Evolutionary conservation across 257 asterid species (phyloP), one percentile per base, ranked within the genome.

Genomic region (Primulina huaijiensis): DNA sequence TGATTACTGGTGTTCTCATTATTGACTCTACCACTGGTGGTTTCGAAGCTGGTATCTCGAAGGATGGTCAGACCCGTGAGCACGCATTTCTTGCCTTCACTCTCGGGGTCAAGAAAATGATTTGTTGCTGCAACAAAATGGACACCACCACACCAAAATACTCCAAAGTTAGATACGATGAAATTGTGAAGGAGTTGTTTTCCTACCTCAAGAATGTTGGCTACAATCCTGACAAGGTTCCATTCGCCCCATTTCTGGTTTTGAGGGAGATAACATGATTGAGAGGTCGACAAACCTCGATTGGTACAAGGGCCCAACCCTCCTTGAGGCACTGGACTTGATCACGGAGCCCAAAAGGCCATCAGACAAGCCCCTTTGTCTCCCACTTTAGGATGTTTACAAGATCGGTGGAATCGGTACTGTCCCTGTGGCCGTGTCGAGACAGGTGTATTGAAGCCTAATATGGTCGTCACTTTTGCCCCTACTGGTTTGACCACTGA

Each of bases 301-400:
- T 70, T 84, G 89, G 89, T 84, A 84, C 89, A 84, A 84, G 82
- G 87, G 89, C 62, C 89, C 89, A 35, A 84, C 89, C 35, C 89
- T 84, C n/a, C n/a, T n/a, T n/a, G n/a, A n/a, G n/a, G n/a, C n/a
- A n/a, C n/a, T n/a, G n/a, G n/a, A n/a, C n/a, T n/a, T n/a, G n/a
- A n/a, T n/a, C n/a, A n/a, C n/a, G n/a, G n/a, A n/a, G n/a, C n/a
- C n/a, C n/a, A n/a, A n/a, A n/a, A n/a, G n/a, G n/a, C n/a, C n/a
- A n/a, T n/a, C n/a, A n/a, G n/a, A n/a, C n/a, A n/a, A n/a, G n/a
- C n/a, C n/a, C n/a, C n/a, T n/a, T n/a, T n/a, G n/a, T n/a, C n/a
- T n/a, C n/a, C n/a, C n/a, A n/a, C n/a, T n/a, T n/a, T n/a, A n/a
- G n/a, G n/a, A n/a, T n/a, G n/a, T n/a, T n/a, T n/a, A n/a, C n/a